Evolutionary conservation across 495 filamentous ascomycete genomes (phyloP).

Genomic region (Talaromyces wortmannii): DNA sequence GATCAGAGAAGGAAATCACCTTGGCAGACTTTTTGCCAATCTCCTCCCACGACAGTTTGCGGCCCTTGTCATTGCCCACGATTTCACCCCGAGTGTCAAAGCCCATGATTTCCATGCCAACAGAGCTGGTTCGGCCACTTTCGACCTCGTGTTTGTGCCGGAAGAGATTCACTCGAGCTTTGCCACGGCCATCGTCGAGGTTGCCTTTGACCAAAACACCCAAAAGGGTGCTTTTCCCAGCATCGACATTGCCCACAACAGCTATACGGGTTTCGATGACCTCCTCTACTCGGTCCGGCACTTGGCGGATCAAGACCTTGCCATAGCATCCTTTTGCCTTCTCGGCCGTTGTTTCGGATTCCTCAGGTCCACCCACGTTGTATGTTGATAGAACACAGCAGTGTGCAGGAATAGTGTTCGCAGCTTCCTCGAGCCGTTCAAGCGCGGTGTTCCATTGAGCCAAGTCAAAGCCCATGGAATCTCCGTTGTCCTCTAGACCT

Average conservation of each 20-base stretch:
- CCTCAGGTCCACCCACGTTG: constrained; percentile 76
- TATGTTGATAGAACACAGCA: constrained; percentile 77
- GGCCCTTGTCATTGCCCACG: constrained; percentile 72
- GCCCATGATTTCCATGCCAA: constrained; percentile 98
- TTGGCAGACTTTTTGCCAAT: constrained; percentile 92
- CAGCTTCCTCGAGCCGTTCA: constrained; percentile 56
- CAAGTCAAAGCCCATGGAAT: constrained; percentile 76
- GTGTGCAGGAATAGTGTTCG: constrained; percentile 61
- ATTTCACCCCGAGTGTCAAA: constrained; percentile 88
- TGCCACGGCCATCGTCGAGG: constrained; percentile 91
- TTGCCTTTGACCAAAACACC: constrained; percentile 94
- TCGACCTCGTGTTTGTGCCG: constrained; percentile 97
- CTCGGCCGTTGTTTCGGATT: constrained; percentile 51
- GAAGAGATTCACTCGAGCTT: constrained; percentile 93
- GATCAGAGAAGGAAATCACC: constrained; percentile 93
- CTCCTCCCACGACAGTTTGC: constrained; percentile 94
- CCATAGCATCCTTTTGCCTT: constrained; percentile 69
- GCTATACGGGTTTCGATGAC: constrained; percentile 95
- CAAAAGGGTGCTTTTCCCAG: constrained; percentile 94
- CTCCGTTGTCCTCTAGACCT: constrained; percentile 86
- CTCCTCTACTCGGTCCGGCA: constrained; percentile 69
- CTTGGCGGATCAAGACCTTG: constrained; percentile 75
- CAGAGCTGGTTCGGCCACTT: constrained; percentile 88
- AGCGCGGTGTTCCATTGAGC: constrained; percentile 76
- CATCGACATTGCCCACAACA: constrained; percentile 96